Conservation (phyloP, 2,329 filamentous ascomycete genomes). For the Chalaropsis thielavioides region DNA sequence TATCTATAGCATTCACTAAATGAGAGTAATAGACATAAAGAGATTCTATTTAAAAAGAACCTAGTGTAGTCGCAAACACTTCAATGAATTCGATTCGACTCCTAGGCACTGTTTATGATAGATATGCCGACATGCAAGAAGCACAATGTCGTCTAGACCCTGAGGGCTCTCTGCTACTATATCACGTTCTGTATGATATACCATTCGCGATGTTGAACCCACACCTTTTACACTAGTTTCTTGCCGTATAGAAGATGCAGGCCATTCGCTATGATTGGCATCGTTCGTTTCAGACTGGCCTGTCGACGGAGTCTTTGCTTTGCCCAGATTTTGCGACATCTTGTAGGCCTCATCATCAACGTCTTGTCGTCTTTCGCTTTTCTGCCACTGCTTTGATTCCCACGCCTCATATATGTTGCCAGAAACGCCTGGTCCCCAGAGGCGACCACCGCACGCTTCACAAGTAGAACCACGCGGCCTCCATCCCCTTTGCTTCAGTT, state of each 20-base stretch:
- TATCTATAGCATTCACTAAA: no score
- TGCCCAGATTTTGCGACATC: constrained; percentile 32
- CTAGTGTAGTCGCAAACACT: not conserved
- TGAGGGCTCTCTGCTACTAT: constrained; percentile 25
- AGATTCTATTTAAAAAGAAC: no score
- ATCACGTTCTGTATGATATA: not conserved
- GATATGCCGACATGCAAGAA: constrained; percentile 56
- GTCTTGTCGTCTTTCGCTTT: constrained; percentile 33
- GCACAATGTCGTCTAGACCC: constrained; percentile 48
- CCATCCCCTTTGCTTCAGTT: constrained; percentile 74
- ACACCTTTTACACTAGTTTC: not conserved
- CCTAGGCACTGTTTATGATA: constrained; percentile 58
- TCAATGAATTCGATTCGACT: constrained; percentile 23
- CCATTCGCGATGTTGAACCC: not conserved
- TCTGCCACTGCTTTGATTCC: constrained; percentile 46
- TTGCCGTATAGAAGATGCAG: not conserved
- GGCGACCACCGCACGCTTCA: constrained; percentile 65
- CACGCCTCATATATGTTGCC: constrained; percentile 66
- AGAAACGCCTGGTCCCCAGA: constrained; percentile 81
- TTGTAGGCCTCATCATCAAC: constrained; percentile 26
- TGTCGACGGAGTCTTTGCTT: constrained; percentile 39
- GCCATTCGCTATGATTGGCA: constrained; percentile 26
- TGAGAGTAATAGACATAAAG: no score
- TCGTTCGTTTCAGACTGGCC: constrained; percentile 21
- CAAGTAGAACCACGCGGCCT: constrained; percentile 73